Evolutionary conservation across 768 basidiomycete genomes (phyloP), one percentile per base, ranked within the genome.

Genomic region (Trametes cinnabarina): DNA sequence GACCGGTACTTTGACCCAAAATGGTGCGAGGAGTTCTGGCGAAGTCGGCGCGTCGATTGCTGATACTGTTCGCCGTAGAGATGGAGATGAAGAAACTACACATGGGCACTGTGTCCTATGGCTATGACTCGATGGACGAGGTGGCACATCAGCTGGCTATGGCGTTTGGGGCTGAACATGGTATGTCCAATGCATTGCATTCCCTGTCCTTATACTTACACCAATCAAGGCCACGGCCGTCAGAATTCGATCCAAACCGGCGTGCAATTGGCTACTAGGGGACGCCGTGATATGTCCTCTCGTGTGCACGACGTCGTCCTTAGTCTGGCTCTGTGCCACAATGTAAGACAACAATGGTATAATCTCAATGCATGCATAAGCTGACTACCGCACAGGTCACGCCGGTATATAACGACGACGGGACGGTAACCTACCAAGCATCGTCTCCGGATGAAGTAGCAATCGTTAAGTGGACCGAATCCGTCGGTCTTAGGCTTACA

Each of bases 1-100:
- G 77, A 99, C 97, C 4, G 97, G 97, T 0, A 99, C 97, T 8
- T 73, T 98, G 62, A 99, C 97, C 0, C 92, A 98, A 71, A 99
- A 99, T 69, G 96, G 95, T 94, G 59, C 25, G 82, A 68, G 15
- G 12, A 11, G 9, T n/a, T 30, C 15, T 4, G 9, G 40, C 11
- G n/a, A 39, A 22, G 26, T 7, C 34, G 22, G 28, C 41, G 10
- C 8, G 1, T 15, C 3, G n/a, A 9, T 42, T 6, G n/a, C 34
- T 48, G 19, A 32, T n/a, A 20, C 8, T 14, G 39, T 19, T 50
- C 5, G 12, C 41, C 14, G n/a, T 71, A 98, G 96, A 98, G 71
- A 99, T 99, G 97, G 96, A 98, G 73, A 91, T 98, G 90, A 94
- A 89, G 79, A 99, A 97, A 71, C 77, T 99, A 26, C 97, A 98